Evolutionary conservation across 768 basidiomycete genomes (phyloP), one percentile per base, ranked within the genome.

Genomic region (Clitopilus passeckerianus): DNA sequence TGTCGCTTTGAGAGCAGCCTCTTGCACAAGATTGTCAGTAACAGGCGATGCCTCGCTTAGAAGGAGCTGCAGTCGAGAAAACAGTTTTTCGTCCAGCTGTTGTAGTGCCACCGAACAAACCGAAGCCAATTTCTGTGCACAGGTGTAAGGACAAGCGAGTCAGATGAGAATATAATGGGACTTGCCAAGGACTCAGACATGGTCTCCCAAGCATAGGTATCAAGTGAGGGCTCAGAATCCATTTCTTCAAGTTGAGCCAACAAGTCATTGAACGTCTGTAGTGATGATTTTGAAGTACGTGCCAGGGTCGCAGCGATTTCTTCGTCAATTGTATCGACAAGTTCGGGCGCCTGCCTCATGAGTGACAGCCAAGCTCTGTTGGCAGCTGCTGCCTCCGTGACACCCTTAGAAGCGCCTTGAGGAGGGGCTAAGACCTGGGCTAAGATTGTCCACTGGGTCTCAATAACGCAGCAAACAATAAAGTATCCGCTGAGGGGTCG

Each of bases 141-240:
- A 34, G 54, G 33, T 55, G 54, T 15, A 27, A 33, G 53, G 24
- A 27, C n/a, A 34, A 53, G 50, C 16, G 37, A 14, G 15, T 34
- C 24, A 41, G 5, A 6, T 24, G 1, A n/a, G 54, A 60, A 16
- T 18, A 22, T 22, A 10, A 57, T 41, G 53, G 56, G 58, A 72
- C 84, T 53, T 64, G 92, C 93, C 80, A 95, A 71, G 64, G 89
- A 90, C 68, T 95, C 93, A 9, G 93, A 91, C 86, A 95, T 87
- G 0, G 93, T 94, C 68, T 95, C 93, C 87, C 89, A 94, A 56
- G 90, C 86, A 71, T 93, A 95, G n/a, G 89, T 91, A 68, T 95
- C 93, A 34, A 87, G 66, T 0, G 88, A 81, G 12, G 90, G 92
- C 60, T 91, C 89, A 3, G 77, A 75, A 14, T 93, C 91, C 85